These are phyloP conservation scores for Oryza officinalis DNA, from an alignment of 176 grass and related monocot genomes.

Conservation along the genomic window DNA sequence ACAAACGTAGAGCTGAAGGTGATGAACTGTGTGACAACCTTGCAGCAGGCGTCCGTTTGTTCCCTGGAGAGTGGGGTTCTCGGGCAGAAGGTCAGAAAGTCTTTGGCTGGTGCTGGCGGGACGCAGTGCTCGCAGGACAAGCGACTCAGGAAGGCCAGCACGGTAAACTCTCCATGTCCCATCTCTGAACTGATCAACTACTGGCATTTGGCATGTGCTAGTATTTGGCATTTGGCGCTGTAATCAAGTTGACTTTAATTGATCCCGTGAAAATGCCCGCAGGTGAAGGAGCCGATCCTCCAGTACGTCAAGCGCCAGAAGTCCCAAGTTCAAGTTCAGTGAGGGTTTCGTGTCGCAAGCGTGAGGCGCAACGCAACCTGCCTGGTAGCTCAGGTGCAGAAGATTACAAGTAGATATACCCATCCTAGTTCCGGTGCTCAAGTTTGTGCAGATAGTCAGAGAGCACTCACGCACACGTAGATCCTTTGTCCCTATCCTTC, in stretches of 20 bases:
- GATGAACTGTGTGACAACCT: neutral
- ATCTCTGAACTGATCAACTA: neutral
- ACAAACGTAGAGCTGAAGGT: neutral
- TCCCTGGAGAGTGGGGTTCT: conserved; percentile 87
- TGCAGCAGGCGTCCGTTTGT: conserved; percentile 47
- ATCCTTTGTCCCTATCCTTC: neutral
- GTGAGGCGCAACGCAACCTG: conserved; percentile 9
- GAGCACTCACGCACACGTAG: neutral
- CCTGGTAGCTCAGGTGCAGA: conserved; percentile 12
- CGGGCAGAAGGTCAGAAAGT: conserved; percentile 49
- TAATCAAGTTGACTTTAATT: conserved; percentile 20
- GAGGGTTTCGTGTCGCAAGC: conserved; percentile 7
- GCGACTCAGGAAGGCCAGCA: conserved; percentile 84
- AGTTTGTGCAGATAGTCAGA: conserved; percentile 26
- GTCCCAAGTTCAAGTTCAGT: conserved; percentile 37
- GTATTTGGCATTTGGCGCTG: neutral
- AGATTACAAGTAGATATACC: conserved; percentile 5
- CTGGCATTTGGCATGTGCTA: neutral
- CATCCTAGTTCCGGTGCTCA: conserved; percentile 32
- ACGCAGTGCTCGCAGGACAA: conserved; percentile 55
- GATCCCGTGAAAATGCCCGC: neutral
- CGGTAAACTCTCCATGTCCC: conserved; percentile 37
- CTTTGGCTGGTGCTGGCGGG: conserved; percentile 31
- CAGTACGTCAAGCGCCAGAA: conserved; percentile 76
- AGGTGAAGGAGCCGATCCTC: conserved; percentile 87